These are phyloP conservation scores for Fraxinus americana DNA, from an alignment of 257 asterid genomes.

Conservation along the genomic window DNA sequence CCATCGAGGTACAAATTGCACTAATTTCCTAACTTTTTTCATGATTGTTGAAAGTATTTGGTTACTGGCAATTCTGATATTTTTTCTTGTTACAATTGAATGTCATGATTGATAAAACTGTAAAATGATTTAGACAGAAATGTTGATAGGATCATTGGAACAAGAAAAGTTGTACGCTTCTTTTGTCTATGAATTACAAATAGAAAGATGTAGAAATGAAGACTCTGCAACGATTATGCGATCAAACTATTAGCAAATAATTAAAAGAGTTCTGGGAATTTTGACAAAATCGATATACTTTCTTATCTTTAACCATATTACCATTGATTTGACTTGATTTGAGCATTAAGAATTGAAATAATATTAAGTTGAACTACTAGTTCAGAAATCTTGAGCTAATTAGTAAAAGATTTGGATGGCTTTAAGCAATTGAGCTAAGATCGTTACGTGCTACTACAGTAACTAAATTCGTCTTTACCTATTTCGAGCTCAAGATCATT, in stretches of 20 bases:
- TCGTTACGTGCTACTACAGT: neutral
- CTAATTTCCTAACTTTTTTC: constrained; percentile 4
- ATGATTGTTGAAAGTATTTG: neutral
- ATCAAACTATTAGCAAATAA: neutral
- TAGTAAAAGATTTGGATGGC: neutral
- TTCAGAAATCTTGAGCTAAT: neutral
- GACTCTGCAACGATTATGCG: neutral
- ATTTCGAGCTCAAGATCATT: neutral
- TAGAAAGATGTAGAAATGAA: neutral
- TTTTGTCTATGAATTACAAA: neutral
- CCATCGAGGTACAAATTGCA: constrained; percentile 66
- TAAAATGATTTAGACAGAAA: neutral
- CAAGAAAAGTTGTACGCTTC: neutral
- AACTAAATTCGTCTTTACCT: neutral
- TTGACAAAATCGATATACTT: neutral
- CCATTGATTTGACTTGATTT: neutral
- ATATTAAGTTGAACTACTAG: neutral
- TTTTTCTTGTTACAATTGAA: neutral
- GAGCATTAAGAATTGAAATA: neutral
- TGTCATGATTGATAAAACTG: neutral
- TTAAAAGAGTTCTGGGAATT: neutral
- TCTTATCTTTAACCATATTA: neutral
- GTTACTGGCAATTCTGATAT: neutral
- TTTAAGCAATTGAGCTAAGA: neutral
- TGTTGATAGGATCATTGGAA: neutral